Conservation (phyloP, 768 basidiomycete species). For the Leccinellum rugosiceps region DNA sequence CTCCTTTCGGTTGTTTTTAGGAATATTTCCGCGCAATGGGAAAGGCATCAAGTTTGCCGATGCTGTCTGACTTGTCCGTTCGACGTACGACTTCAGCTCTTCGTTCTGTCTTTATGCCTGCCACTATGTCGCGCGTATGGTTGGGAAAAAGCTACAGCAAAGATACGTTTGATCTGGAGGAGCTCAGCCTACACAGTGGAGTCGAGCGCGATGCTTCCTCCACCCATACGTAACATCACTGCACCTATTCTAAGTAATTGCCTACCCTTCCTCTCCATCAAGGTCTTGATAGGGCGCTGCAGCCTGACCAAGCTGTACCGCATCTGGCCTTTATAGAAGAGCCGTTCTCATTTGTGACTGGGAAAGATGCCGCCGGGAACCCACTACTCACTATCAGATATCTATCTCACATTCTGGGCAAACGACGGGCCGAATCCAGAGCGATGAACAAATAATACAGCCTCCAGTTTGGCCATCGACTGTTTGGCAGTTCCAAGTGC, state of each 20-base stretch:
- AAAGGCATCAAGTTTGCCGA: slow-evolving; percentile 59
- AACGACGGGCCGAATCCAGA: slow-evolving; percentile 58
- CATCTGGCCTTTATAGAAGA: slow-evolving; percentile 52
- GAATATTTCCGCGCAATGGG: slow-evolving; percentile 58
- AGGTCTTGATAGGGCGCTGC: slow-evolving; percentile 52
- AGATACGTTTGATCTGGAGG: slow-evolving; percentile 61
- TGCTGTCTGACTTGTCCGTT: slow-evolving; percentile 35
- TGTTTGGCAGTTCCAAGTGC: slow-evolving; percentile 68
- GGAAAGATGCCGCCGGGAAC: slow-evolving; percentile 49
- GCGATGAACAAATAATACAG: slow-evolving; percentile 55
- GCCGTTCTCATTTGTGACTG: slow-evolving; percentile 56
- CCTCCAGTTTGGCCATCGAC: slow-evolving; percentile 47
- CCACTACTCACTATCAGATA: slow-evolving; percentile 54
- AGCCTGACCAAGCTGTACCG: slow-evolving; percentile 52
- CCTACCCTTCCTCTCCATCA: not conserved
- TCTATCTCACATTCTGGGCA: slow-evolving; percentile 52
- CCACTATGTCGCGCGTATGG: slow-evolving; percentile 52
- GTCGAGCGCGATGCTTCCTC: slow-evolving; percentile 25
- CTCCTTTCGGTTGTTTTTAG: slow-evolving; percentile 7
- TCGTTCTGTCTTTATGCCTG: slow-evolving; percentile 65
- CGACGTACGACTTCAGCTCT: slow-evolving; percentile 67
- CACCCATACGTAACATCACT: slow-evolving; percentile 19
- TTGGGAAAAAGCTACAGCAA: slow-evolving; percentile 52
- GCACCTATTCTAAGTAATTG: not conserved
- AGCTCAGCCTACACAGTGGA: slow-evolving; percentile 16